Evolutionary conservation across 345 rosid species (phyloP), one percentile per base, ranked within the genome.

Genomic region (Brassica incana): DNA sequence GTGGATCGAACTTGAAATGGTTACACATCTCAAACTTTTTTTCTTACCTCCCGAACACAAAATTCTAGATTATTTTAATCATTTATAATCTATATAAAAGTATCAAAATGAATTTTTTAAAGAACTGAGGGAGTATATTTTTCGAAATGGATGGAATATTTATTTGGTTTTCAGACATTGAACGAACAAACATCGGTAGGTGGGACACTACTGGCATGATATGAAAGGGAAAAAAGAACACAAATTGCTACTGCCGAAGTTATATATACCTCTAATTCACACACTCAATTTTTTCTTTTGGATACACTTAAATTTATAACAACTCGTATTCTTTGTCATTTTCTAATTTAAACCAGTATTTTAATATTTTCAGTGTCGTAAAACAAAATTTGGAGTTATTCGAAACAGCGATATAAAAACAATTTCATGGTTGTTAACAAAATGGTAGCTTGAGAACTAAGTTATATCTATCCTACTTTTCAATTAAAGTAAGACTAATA

Each of bases 371-470:
- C 11, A 52, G 23, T 56, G 32, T 65, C 8, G 3, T 58, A 38
- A 18, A 40, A 38, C 14, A 65, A 18, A 27, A 0, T 38, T 38
- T 30, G 72, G 68, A 58, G 61, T 65, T 27, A 63, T 52, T 15
- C 10, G 6, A 33, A 48, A 67, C 32, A 32, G 45, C 2, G 30
- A 25, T 5, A 61, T 10, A 52, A 72, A 60, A 60, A 11, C 9
- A 33, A 40, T 18, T 3, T 52, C 5, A 67, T 52, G 70, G 71
- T 63, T 74, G 80, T 75, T 80, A 71, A 58, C 72, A 70, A 79
- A 65, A 20, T 20, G 77, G 38, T 80, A 67, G 80, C 77, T 76
- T 76, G 73, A 80, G 59, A 76, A 76, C 62, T 71, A 80, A 76
- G 83, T 59, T 75, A 71, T 52, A 52, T n/a, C 15, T 23, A 71